Evolutionary conservation across 345 rosid species (phyloP), one percentile per base, ranked within the genome.

Genomic region (Citrus inodora): DNA sequence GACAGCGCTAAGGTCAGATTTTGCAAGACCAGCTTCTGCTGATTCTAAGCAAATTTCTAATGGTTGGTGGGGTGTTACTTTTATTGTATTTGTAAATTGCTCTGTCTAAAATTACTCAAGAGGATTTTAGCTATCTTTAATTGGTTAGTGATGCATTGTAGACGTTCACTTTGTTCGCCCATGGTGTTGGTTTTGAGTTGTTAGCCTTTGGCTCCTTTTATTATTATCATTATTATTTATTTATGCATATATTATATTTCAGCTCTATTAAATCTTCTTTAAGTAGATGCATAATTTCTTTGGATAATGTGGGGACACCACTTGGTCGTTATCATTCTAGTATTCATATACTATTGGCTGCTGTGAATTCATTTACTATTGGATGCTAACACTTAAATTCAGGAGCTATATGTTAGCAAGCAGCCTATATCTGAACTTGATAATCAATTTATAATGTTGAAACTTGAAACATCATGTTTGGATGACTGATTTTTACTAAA

Each of bases 21-120:
- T 55, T 64, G 53, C 76, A 72, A 82, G 84, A 74, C 84, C 28
- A 69, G 22, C 67, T 80, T 58, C 28, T 67, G 25, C 77, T 53
- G 81, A 67, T 83, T 79, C 83, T 55, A 79, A 48, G 64, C 84
- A 66, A 76, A 46, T 51, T 75, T 58, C 75, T 74, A 68, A 82
- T 86, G 90, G 46, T 68, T 65, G 19, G 68, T 19, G 35, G 4
- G 0, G 4, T 4, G 59, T 79, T 67, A 8, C 38, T 71, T 72
- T 51, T 61, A 53, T 78, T 76, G 60, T 85, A 24, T 9, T 67
- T 33, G 46, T 38, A 33, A 67, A 88, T 73, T 70, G 42, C 76
- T 82, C 80, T 77, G 63, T 38, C 59, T 42, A 0, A 0, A 46
- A 46, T 46, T 46, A 13, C 58, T 17, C 6, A 2, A 53, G 22